Conservation (phyloP, 164 flowering plant genomes). For the Amborella trichopoda region DNA sequence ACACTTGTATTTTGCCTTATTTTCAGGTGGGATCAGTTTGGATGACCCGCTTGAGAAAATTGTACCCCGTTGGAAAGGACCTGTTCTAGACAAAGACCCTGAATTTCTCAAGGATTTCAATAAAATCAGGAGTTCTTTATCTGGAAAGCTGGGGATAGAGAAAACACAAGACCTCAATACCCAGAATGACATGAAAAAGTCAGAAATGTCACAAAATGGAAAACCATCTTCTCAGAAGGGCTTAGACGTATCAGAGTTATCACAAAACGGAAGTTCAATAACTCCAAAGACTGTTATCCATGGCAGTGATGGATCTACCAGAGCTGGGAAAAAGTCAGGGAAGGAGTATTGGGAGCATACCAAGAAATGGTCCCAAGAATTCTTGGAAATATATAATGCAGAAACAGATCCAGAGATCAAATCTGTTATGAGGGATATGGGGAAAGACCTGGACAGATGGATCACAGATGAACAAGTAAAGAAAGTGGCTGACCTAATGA, state of each 20-base stretch:
- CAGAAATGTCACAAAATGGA: slow-evolving; percentile 10
- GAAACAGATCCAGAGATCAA: slow-evolving; percentile 83
- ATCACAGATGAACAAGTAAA: slow-evolving; percentile 78
- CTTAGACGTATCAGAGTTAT: slow-evolving; percentile 3
- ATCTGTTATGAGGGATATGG: slow-evolving; percentile 69
- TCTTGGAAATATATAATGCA: slow-evolving; percentile 64
- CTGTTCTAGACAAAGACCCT: slow-evolving; percentile 43
- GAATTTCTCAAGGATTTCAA: slow-evolving; percentile 32
- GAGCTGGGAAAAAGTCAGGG: slow-evolving; percentile 67
- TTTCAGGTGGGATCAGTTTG: slow-evolving; percentile 84
- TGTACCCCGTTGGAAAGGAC: slow-evolving; percentile 85
- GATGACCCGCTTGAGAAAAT: slow-evolving; percentile 84
- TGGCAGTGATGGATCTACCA: slow-evolving; percentile 73
- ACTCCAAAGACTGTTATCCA: slow-evolving; percentile 56
- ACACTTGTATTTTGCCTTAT: slow-evolving; percentile 1
- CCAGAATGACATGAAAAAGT: slow-evolving; percentile 12
- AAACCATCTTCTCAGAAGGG: slow-evolving; percentile 11
- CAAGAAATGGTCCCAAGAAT: slow-evolving; percentile 83
- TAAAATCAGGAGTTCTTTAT: not conserved
- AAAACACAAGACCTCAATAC: not conserved
- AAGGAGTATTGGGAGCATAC: slow-evolving; percentile 96
- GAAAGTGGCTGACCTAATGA: slow-evolving; percentile 66
- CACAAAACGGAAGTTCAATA: slow-evolving; percentile 14
- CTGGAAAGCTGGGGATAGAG: not conserved
- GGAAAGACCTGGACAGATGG: slow-evolving; percentile 90